A percentile compares a stretch with the other conserved stretches of the same genome.
phyloP scores from a whole-genome alignment of 441 rosid species.

The Jatropha podagrica region DNA sequence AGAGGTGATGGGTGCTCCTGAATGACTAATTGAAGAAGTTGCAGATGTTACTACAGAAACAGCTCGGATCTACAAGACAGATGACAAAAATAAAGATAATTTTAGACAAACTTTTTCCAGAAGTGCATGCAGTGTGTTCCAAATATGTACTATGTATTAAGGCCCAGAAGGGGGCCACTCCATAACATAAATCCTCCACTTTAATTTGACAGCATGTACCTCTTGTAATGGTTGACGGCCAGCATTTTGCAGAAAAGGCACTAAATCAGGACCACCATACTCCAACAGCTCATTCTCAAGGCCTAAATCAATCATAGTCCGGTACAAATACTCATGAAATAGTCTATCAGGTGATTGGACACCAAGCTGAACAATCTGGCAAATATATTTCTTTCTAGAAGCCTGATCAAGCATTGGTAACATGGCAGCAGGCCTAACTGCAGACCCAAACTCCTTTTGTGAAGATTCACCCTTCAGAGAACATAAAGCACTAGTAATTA shows the following conservation, averaged over 20 bases:
- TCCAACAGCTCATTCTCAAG: constrained; percentile 93
- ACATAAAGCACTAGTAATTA: constrained; percentile 69
- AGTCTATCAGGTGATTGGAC: constrained; percentile 86
- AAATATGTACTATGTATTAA: not conserved
- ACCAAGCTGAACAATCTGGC: constrained; percentile 96
- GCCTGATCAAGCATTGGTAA: constrained; percentile 64
- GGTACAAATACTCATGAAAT: constrained; percentile 81
- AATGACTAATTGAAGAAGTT: constrained; percentile 51
- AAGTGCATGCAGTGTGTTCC: not conserved
- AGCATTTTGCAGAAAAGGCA: constrained; percentile 87
- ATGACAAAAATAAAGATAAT: constrained; percentile 17
- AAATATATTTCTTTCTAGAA: constrained; percentile 68
- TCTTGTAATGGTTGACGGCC: constrained; percentile 65
- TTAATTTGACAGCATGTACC: constrained; percentile 34
- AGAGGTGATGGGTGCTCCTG: constrained; percentile 52
- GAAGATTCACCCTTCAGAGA: constrained; percentile 61
- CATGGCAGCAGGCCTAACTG: constrained; percentile 45
- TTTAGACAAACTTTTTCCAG: constrained; percentile 12
- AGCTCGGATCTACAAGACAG: constrained; percentile 43
- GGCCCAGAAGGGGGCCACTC: constrained; percentile 4
- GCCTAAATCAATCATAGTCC: constrained; percentile 81
- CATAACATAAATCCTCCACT: not conserved
- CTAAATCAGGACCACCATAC: constrained; percentile 97
- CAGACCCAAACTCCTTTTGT: constrained; percentile 56
- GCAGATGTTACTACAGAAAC: constrained; percentile 47